Percentiles rank a stretch among this genome's conserved stretches.
Evolutionary conservation across 2,329 filamentous ascomycete genomes (phyloP).

Genomic region (Lecanicillium sp.): DNA sequence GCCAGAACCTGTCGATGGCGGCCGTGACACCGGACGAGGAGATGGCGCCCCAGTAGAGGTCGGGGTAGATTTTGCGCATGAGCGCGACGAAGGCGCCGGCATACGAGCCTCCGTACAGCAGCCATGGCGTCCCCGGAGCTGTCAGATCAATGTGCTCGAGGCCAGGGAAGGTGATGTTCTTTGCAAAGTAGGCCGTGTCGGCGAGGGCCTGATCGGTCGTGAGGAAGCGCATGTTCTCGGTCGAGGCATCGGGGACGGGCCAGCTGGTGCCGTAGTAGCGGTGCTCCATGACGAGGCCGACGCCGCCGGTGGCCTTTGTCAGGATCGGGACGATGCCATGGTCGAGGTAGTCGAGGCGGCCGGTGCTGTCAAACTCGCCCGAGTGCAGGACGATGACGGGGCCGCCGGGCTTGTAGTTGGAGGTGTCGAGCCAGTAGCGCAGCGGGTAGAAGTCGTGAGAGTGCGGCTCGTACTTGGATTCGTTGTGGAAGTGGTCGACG

Average conservation of each 20-base stretch:
- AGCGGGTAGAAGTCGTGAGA: conserved; percentile 60
- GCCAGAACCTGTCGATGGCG: conserved; percentile 73
- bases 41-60: conserved; percentile 73
- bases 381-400: conserved; percentile 72
- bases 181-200: conserved; percentile 75
- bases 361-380: conserved; percentile 62
- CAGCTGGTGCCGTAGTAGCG: conserved; percentile 79
- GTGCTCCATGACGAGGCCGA: conserved; percentile 80
- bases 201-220: conserved; percentile 78
- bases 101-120: conserved; percentile 80
- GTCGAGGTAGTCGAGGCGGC: conserved; percentile 62
- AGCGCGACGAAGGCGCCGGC: conserved; percentile 76
- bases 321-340: conserved; percentile 72
- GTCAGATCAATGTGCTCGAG: conserved; percentile 62
- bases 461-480: conserved; percentile 71
- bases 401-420: conserved; percentile 68
- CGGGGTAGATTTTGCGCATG: conserved; percentile 68
- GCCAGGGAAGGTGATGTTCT: conserved; percentile 64
- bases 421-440: conserved; percentile 78
- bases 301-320: conserved; percentile 61
- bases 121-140: conserved; percentile 60
- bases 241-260: conserved; percentile 58
- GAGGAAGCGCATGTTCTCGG: conserved; percentile 70
- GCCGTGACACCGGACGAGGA: conserved; percentile 74
- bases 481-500: conserved; percentile 80